Conservation (phyloP, 495 filamentous ascomycete genomes). For the Penicillium daleae region DNA sequence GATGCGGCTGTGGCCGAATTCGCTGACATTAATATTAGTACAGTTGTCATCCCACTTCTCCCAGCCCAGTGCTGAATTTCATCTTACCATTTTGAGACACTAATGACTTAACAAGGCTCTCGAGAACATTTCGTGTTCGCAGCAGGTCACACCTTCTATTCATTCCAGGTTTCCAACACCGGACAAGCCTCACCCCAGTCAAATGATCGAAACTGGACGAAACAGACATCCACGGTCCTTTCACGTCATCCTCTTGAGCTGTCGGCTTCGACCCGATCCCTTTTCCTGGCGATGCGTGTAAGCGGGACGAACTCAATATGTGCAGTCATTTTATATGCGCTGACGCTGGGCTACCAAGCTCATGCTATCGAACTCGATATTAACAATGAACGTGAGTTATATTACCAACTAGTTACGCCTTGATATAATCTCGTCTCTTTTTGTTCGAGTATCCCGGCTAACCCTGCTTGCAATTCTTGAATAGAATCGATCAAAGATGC, state of each 20-base stretch:
- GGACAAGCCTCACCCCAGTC: not conserved
- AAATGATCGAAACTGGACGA: not conserved
- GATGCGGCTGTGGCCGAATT: slow-evolving; percentile 1
- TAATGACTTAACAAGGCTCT: slow-evolving; percentile 6
- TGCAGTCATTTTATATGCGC: slow-evolving; percentile 12
- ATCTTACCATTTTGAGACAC: slow-evolving; percentile 1
- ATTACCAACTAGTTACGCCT: no score
- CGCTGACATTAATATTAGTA: not conserved
- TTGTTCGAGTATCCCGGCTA: not conserved
- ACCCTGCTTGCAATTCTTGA: not conserved
- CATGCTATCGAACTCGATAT: slow-evolving; percentile 14
- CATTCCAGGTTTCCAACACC: not conserved
- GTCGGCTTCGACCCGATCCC: not conserved
- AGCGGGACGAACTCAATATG: slow-evolving; percentile 17
- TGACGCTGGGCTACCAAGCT: slow-evolving; percentile 1
- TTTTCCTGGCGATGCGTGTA: slow-evolving; percentile 11
- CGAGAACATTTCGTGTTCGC: not conserved
- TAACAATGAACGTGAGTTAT: slow-evolving; percentile 15
- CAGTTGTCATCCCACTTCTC: slow-evolving; percentile 1
- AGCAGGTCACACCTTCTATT: not conserved
- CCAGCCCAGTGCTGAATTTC: not conserved
- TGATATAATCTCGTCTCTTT: not conserved
- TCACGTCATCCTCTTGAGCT: not conserved
- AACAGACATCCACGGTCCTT: not conserved
- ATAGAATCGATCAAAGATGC: slow-evolving; percentile 26